phyloP scores from a whole-genome alignment of 176 grass and related monocot genomes.

The Zea luxurians region DNA sequence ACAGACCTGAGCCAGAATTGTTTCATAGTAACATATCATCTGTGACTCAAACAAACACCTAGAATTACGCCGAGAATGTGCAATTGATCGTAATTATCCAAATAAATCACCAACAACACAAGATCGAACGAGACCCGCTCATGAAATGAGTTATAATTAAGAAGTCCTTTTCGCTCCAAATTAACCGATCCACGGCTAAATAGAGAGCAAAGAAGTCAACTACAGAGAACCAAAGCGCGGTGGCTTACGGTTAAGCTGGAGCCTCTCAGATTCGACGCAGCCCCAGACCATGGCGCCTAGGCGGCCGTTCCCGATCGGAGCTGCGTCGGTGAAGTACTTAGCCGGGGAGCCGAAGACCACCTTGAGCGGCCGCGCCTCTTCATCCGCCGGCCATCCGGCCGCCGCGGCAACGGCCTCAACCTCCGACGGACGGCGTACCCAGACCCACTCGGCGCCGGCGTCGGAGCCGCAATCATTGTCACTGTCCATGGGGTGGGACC shows the following conservation, averaged over 20 bases:
- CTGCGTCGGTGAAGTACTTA: conserved; percentile 70
- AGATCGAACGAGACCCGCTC: background rate
- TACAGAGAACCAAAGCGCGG: background rate
- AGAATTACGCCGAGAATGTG: too few relatives aligned
- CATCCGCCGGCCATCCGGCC: conserved; percentile 31
- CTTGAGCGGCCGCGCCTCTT: conserved; percentile 55
- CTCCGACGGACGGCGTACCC: conserved; percentile 56
- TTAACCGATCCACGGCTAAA: background rate
- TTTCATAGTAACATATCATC: background rate
- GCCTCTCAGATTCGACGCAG: conserved; percentile 66
- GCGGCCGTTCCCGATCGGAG: conserved; percentile 76
- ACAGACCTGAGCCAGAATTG: background rate
- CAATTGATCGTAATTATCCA: background rate
- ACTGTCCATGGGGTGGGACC: conserved; percentile 20
- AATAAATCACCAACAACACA: background rate
- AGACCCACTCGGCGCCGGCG: conserved; percentile 59
- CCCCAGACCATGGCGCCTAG: conserved; percentile 93
- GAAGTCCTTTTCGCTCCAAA: background rate
- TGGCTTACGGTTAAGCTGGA: conserved; percentile 84
- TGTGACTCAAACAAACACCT: background rate
- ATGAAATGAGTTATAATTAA: background rate
- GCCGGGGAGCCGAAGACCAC: conserved; percentile 67
- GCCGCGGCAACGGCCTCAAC: conserved; percentile 34
- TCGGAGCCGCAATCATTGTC: conserved; percentile 25
- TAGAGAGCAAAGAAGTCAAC: background rate